A percentile compares a stretch with the other conserved stretches of the same genome.
phyloP scores from a whole-genome alignment of 2,329 filamentous ascomycete genomes.

The Macrophomina tecta region DNA sequence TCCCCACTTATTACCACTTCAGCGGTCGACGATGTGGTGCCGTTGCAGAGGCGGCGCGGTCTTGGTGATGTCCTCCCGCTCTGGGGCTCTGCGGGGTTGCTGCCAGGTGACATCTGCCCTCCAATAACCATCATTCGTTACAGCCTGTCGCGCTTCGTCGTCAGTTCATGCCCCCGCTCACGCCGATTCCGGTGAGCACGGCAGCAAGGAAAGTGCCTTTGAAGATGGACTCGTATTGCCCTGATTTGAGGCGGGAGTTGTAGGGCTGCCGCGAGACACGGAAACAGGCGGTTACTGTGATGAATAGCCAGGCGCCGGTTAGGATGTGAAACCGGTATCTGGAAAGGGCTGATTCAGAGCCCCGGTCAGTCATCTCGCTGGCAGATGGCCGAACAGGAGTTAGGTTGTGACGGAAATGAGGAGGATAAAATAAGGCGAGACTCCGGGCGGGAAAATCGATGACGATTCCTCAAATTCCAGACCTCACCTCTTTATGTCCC shows the following conservation, averaged over 20 bases:
- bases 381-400: not conserved
- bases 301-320: slow-evolving; percentile 33
- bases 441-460: not conserved
- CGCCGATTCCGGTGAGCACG: not conserved
- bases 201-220: slow-evolving; percentile 41
- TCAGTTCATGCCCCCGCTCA: slow-evolving; percentile 1
- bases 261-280: slow-evolving; percentile 45
- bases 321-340: slow-evolving; percentile 40
- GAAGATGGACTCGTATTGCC: slow-evolving; percentile 47
- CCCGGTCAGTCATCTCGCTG: slow-evolving; percentile 4
- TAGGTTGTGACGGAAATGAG: slow-evolving; percentile 23
- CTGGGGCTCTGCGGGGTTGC: slow-evolving; percentile 11
- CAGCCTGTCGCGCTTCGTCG: not conserved
- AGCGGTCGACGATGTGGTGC: not conserved
- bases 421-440: not conserved
- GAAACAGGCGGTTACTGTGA: slow-evolving; percentile 42
- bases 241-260: slow-evolving; percentile 40
- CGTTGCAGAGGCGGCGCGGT: not conserved
- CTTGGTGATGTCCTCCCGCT: not conserved
- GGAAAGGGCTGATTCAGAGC: slow-evolving; percentile 1
- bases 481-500: not conserved
- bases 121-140: not conserved
- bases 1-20: slow-evolving; percentile 1
- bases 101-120: not conserved
- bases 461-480: not conserved